Conservation (phyloP, 1,284 basidiomycete genomes). For the Tetrapyrgos nigripes region DNA sequence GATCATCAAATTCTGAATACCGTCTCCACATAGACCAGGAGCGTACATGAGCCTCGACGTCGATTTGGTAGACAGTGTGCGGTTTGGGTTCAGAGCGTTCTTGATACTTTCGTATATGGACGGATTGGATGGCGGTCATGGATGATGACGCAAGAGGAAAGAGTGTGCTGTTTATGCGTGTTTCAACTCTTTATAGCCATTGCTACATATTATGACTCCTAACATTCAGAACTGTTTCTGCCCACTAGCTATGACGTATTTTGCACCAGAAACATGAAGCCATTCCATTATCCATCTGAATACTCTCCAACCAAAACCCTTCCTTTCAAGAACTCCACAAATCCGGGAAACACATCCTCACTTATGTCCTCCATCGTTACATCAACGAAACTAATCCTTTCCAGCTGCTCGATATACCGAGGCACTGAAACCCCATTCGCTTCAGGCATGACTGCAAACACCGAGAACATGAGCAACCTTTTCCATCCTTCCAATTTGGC, state of each 20-base stretch:
- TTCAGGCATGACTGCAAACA: conserved; percentile 54
- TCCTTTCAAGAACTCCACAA: conserved; percentile 53
- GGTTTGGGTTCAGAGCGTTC: conserved; percentile 69
- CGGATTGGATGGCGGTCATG: conserved; percentile 80
- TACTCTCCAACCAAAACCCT: conserved; percentile 49
- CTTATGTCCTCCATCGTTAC: conserved; percentile 67
- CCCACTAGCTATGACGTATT: conserved; percentile 65
- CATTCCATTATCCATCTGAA: conserved; percentile 49
- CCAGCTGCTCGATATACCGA: conserved; percentile 54
- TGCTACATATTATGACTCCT: background rate
- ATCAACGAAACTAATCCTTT: conserved; percentile 58
- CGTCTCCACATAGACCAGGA: conserved; percentile 94
- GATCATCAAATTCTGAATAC: conserved; percentile 92
- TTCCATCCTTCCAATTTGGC: conserved; percentile 28
- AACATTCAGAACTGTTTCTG: background rate
- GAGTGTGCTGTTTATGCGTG: background rate
- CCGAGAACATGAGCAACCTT: conserved; percentile 32
- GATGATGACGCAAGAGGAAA: conserved; percentile 13
- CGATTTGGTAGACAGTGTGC: conserved; percentile 84
- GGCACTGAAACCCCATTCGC: conserved; percentile 56
- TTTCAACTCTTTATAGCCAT: background rate
- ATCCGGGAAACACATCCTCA: conserved; percentile 64
- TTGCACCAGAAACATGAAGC: conserved; percentile 51
- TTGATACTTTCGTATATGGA: conserved; percentile 72
- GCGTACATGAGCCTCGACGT: conserved; percentile 82